These are phyloP conservation scores for Chaetomiaceae sp. DNA, from an alignment of 2,329 filamentous ascomycete species.

Conservation along the genomic window DNA sequence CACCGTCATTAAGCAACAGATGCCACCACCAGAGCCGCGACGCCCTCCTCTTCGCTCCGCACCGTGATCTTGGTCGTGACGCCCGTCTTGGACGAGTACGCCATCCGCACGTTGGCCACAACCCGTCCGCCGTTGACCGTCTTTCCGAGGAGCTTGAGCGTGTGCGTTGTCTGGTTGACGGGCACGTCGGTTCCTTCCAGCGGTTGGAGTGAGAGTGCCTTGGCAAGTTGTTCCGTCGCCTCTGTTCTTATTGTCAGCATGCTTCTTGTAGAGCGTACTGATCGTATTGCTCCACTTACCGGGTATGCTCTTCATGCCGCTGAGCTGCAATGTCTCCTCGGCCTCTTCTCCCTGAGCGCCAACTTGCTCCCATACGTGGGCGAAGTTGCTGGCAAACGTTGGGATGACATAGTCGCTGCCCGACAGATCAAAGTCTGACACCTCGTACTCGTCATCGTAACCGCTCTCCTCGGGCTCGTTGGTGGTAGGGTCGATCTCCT, in stretches of 20 bases:
- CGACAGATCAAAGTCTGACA: constrained; percentile 84
- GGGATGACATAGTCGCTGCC: constrained; percentile 94
- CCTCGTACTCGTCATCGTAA: constrained; percentile 97
- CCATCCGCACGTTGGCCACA: constrained; percentile 85
- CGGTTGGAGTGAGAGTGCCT: constrained; percentile 83
- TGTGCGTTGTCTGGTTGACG: constrained; percentile 83
- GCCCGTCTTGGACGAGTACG: constrained; percentile 84
- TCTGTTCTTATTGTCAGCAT: constrained; percentile 47
- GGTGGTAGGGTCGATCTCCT: constrained; percentile 95
- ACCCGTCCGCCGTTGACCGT: constrained; percentile 87
- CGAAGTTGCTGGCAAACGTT: constrained; percentile 90
- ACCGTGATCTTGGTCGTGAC: constrained; percentile 95
- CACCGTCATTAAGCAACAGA: constrained; percentile 64
- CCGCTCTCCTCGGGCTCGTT: constrained; percentile 85
- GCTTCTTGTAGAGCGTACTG: no score
- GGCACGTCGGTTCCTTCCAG: constrained; percentile 92
- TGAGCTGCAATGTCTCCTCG: constrained; percentile 84
- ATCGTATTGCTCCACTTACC: no score
- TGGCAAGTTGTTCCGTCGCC: constrained; percentile 85
- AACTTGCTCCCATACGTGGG: constrained; percentile 91
- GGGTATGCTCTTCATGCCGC: constrained; percentile 84
- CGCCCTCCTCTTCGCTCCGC: constrained; percentile 85
- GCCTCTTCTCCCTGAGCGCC: constrained; percentile 85
- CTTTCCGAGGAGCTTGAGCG: constrained; percentile 93
- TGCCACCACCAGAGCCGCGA: constrained; percentile 78